Base-by-base conservation (phyloP, 495 filamentous ascomycete genomes). In the Xylona heveae region DNA sequence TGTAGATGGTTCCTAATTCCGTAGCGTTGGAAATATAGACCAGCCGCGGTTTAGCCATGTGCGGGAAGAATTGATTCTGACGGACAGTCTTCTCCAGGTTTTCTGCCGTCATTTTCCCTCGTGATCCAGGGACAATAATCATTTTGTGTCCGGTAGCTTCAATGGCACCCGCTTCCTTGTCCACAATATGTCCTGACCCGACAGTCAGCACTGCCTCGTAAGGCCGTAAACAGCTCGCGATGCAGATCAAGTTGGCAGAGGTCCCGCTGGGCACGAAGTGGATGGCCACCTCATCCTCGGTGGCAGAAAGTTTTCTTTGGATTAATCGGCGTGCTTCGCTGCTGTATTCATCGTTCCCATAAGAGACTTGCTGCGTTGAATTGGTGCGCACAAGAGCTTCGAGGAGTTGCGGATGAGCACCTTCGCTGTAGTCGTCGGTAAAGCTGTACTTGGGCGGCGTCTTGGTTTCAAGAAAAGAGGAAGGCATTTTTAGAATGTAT, bases 81-180 rank as follows among this genome's bases (percentile, higher is more conserved):
- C 44, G 41, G 14, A 58, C 24, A 0, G 50, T 48, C 8, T 45
- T 47, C 36, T 50, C 50, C 16, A 59, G 41, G 31, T 48, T 50
- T 6, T 35, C 39, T 7, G 53, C 44, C 1, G 48, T 52, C 50
- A 59, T 52, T 33, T 59, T 59, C 25, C 56, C 56, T 12, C 47
- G 39, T 1, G 51, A 49, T 0, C 45, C 50, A 0, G 51, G 50
- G 2, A 57, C 56, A 3, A 47, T 35, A 19, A 59, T 58, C 2
- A 53, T 51, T 31, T 59, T 59, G 45, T 59, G 56, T 9, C 56
- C 56, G 1, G 56, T 58, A 2, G 51, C 53, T 30, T 59, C 54
- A 20, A 59, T 59, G 3, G 56, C 54, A 16, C 56, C 54, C 6
- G 56, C 54, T 33, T 59, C 56, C 39, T 55, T 58, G 42, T 41